Evolutionary conservation across 148 eudicot species (phyloP).

Genomic region (Nepenthes gracilis): DNA sequence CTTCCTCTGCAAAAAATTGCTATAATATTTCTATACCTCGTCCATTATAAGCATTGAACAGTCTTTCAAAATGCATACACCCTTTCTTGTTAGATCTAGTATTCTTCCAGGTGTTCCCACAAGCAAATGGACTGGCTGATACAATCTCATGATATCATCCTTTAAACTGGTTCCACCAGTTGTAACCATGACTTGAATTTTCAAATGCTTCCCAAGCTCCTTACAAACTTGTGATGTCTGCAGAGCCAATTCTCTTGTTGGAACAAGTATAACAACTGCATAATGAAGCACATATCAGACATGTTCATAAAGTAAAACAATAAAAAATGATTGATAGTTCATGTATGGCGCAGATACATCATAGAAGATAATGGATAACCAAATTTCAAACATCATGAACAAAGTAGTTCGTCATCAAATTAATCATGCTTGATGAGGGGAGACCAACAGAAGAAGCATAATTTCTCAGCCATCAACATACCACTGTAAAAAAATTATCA

Average conservation of each 20-base stretch:
- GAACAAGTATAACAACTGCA: constrained; percentile 84
- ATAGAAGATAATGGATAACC: too few relatives aligned
- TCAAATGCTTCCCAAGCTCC: constrained; percentile 77
- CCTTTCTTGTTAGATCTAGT: constrained; percentile 78
- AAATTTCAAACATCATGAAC: too few relatives aligned
- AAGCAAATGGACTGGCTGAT: constrained; percentile 85
- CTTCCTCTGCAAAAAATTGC: too few relatives aligned
- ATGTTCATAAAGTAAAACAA: too few relatives aligned
- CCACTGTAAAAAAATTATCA: too few relatives aligned
- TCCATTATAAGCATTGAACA: constrained; percentile 84
- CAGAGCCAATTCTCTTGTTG: constrained; percentile 87
- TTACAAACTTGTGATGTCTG: constrained; percentile 95
- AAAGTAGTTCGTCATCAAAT: too few relatives aligned
- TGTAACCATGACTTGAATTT: constrained; percentile 82
- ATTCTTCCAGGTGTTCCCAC: constrained; percentile 93
- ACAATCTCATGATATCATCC: constrained; percentile 85
- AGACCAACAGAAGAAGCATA: too few relatives aligned
- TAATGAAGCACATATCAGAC: constrained; percentile 1
- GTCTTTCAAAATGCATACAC: constrained; percentile 64
- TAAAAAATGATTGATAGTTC: too few relatives aligned
- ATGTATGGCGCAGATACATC: too few relatives aligned
- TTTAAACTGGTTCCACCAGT: constrained; percentile 91
- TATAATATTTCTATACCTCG: constrained; percentile 38
- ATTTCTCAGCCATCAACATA: too few relatives aligned
- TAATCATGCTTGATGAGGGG: too few relatives aligned